phyloP scores from a whole-genome alignment of 495 filamentous ascomycete genomes.

The Usnea hakonensis region DNA sequence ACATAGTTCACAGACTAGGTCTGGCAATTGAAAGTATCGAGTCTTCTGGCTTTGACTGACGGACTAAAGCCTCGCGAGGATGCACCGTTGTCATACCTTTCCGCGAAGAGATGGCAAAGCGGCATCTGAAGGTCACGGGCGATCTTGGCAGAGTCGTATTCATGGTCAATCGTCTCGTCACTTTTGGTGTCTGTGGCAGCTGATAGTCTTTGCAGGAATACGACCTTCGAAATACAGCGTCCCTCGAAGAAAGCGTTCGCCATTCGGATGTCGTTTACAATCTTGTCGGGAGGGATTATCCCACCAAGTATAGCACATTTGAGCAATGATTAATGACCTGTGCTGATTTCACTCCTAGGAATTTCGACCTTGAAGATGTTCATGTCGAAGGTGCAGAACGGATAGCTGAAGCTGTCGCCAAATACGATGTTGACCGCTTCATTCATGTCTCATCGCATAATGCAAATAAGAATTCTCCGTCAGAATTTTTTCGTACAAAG shows the following conservation, averaged over 20 bases:
- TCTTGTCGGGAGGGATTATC: slow-evolving; percentile 84
- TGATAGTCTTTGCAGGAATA: slow-evolving; percentile 57
- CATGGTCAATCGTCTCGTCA: slow-evolving; percentile 46
- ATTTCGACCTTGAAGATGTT: slow-evolving; percentile 87
- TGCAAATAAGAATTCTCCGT: slow-evolving; percentile 69
- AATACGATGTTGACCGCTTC: slow-evolving; percentile 96
- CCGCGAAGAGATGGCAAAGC: slow-evolving; percentile 95
- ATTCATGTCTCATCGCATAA: slow-evolving; percentile 96
- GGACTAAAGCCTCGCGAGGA: slow-evolving; percentile 66
- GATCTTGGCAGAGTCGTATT: slow-evolving; percentile 87
- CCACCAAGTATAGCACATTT: slow-evolving; percentile 69
- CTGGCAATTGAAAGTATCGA: slow-evolving; percentile 26
- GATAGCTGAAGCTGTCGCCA: slow-evolving; percentile 91
- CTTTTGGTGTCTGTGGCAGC: background rate
- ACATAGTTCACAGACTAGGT: slow-evolving; percentile 96
- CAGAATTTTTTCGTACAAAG: slow-evolving; percentile 87
- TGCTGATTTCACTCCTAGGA: slow-evolving; percentile 51
- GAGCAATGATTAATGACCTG: background rate
- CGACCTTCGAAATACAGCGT: slow-evolving; percentile 89
- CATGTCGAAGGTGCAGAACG: slow-evolving; percentile 92
- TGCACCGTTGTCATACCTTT: slow-evolving; percentile 89
- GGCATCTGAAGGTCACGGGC: slow-evolving; percentile 89
- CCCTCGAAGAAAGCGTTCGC: slow-evolving; percentile 91
- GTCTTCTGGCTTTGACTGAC: slow-evolving; percentile 29
- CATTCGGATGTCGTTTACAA: slow-evolving; percentile 98